Percentiles rank a stretch among this genome's conserved stretches.
Conservation (phyloP, 495 filamentous ascomycete species). For the Aspergillus coremiiformis region DNA sequence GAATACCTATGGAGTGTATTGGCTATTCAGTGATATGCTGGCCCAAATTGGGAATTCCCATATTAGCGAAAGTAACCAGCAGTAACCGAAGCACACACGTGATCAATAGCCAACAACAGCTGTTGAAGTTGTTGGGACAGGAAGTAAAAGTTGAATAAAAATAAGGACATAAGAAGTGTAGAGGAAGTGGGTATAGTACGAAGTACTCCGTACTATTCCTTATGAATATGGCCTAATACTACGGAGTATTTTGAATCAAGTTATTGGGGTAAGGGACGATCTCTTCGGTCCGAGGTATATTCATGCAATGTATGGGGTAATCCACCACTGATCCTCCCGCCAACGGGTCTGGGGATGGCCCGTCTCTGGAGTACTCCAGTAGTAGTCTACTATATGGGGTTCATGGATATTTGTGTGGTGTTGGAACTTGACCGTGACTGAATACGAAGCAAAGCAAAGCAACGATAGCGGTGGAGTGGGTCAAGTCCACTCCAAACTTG, state of each 20-base stretch:
- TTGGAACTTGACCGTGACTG: no score
- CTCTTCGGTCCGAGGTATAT: slow-evolving; percentile 4
- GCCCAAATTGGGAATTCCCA: neutral
- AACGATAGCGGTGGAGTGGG: no score
- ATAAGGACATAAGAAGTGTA: neutral
- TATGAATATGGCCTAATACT: neutral
- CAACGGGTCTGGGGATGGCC: neutral
- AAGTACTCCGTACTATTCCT: neutral
- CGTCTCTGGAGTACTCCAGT: neutral
- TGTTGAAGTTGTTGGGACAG: neutral
- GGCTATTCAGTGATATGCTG: slow-evolving; percentile 1
- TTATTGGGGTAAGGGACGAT: neutral
- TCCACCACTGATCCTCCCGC: neutral
- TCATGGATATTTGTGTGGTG: no score
- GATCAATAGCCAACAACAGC: slow-evolving; percentile 1
- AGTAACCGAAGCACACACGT: slow-evolving; percentile 3
- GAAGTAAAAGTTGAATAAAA: neutral
- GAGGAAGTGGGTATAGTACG: neutral
- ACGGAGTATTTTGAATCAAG: neutral
- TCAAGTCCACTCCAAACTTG: no score
- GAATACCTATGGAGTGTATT: neutral
- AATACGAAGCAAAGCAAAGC: no score
- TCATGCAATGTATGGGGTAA: neutral
- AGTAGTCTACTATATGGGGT: no score
- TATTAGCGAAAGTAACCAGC: neutral